These are phyloP conservation scores for Citrullus colocynthis DNA, from an alignment of 306 rosid genomes.

Conservation along the genomic window DNA sequence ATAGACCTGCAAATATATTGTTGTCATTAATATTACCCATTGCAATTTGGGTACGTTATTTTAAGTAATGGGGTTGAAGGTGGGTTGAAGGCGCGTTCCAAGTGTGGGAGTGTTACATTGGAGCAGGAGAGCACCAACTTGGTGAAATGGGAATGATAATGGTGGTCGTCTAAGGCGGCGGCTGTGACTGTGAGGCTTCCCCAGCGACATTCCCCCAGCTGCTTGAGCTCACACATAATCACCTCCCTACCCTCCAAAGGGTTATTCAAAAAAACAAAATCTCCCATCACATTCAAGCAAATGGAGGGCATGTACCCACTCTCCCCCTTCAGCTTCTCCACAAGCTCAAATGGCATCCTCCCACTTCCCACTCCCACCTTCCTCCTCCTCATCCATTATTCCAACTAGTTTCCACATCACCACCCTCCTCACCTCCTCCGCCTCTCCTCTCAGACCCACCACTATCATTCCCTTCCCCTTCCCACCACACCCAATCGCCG, in stretches of 20 bases:
- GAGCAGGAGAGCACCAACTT: slow-evolving; percentile 43
- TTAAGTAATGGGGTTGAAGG: too few relatives aligned
- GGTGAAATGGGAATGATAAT: not conserved
- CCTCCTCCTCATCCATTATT: not conserved
- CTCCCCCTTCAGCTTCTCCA: slow-evolving; percentile 25
- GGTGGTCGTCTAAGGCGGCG: slow-evolving; percentile 12
- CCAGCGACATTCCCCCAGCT: slow-evolving; percentile 31
- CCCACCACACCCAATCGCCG: not conserved
- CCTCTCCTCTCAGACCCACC: not conserved
- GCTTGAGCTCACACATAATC: slow-evolving; percentile 28
- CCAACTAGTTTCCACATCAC: not conserved
- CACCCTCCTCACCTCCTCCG: not conserved
- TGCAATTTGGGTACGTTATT: too few relatives aligned
- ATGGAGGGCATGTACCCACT: slow-evolving; percentile 25
- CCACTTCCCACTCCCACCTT: not conserved
- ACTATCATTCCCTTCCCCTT: not conserved
- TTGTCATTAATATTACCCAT: too few relatives aligned
- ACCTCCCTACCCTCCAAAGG: slow-evolving; percentile 21
- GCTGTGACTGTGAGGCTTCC: slow-evolving; percentile 27
- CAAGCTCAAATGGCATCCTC: slow-evolving; percentile 18
- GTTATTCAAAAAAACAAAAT: slow-evolving; percentile 33
- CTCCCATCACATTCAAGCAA: slow-evolving; percentile 25
- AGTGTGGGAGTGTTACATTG: slow-evolving; percentile 24
- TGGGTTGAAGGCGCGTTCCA: not conserved
- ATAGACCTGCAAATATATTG: too few relatives aligned